Conservation (phyloP, 306 rosid species). For the Abrus precatorius region DNA sequence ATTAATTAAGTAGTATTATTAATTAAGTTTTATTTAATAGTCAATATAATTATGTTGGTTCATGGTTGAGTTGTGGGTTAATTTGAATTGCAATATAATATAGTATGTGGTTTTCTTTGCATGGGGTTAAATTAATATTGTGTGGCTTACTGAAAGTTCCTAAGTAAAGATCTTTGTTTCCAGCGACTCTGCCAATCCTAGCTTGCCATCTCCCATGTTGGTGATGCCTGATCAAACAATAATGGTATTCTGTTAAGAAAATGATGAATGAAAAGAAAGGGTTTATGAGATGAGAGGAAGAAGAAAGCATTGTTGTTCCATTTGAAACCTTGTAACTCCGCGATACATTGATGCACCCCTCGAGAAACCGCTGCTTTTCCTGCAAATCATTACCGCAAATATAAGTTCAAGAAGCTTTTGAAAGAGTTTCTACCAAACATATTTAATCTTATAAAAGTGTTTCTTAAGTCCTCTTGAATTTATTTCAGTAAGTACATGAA, state of each 20-base stretch:
- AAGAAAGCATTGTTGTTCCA: slow-evolving; percentile 22
- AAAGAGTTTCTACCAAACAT: background rate
- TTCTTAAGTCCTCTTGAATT: background rate
- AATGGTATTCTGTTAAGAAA: background rate
- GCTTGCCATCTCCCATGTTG: slow-evolving; percentile 99
- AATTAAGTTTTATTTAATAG: too few relatives aligned
- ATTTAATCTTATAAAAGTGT: background rate
- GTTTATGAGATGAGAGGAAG: background rate
- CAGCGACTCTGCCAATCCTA: slow-evolving; percentile 97
- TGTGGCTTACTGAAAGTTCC: slow-evolving; percentile 92
- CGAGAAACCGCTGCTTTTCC: slow-evolving; percentile 98
- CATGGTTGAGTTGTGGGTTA: background rate
- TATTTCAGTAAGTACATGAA: too few relatives aligned
- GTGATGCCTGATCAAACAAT: slow-evolving; percentile 75
- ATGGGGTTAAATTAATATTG: background rate
- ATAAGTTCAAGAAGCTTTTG: background rate
- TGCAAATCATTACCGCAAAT: slow-evolving; percentile 49
- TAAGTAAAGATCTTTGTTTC: slow-evolving; percentile 97
- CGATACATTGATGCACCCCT: slow-evolving; percentile 99
- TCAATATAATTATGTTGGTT: too few relatives aligned
- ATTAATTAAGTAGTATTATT: too few relatives aligned
- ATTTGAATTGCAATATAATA: background rate
- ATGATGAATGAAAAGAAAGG: background rate
- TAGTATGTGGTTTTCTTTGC: background rate
- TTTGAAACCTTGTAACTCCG: slow-evolving; percentile 89